Evolutionary conservation across 805 yeast species (phyloP).

Genomic region (Candida sphagnicola): DNA sequence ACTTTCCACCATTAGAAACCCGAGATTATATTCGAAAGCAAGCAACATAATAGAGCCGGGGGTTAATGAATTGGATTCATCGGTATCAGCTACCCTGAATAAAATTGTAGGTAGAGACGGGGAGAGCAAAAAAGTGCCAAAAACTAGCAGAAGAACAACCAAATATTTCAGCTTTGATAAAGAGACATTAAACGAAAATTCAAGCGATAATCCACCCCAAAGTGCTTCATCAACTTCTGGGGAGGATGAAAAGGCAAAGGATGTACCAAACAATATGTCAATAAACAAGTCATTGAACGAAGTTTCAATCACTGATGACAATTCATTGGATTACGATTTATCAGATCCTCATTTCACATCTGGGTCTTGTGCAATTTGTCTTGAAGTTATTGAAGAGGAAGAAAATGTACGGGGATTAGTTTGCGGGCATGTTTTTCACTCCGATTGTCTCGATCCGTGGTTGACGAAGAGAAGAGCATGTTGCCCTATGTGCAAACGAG

Average conservation of each 20-base stretch:
- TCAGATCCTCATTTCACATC: conserved; percentile 47
- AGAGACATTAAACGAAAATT: no score
- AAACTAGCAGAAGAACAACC: no score
- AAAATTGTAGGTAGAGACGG: no score
- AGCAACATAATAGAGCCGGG: no score
- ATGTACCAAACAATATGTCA: not conserved
- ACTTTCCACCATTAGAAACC: not conserved
- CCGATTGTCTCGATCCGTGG: conserved; percentile 81
- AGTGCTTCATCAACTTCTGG: no score
- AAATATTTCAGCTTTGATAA: no score
- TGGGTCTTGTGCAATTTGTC: conserved; percentile 76
- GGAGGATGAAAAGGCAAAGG: no score
- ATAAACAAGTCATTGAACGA: not conserved
- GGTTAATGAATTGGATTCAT: no score
- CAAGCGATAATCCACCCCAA: no score
- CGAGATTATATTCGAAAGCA: not conserved
- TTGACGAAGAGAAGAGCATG: conserved; percentile 68
- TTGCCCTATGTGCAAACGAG: conserved; percentile 81
- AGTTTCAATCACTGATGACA: not conserved
- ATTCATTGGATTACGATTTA: conserved; percentile 14
- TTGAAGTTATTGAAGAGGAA: conserved; percentile 59
- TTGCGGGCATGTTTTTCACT: conserved; percentile 83
- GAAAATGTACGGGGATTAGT: conserved; percentile 68
- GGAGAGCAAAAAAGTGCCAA: no score
- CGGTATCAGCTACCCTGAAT: no score